Conservation (phyloP, 2,329 filamentous ascomycete species). For the Aureobasidium sp. region DNA sequence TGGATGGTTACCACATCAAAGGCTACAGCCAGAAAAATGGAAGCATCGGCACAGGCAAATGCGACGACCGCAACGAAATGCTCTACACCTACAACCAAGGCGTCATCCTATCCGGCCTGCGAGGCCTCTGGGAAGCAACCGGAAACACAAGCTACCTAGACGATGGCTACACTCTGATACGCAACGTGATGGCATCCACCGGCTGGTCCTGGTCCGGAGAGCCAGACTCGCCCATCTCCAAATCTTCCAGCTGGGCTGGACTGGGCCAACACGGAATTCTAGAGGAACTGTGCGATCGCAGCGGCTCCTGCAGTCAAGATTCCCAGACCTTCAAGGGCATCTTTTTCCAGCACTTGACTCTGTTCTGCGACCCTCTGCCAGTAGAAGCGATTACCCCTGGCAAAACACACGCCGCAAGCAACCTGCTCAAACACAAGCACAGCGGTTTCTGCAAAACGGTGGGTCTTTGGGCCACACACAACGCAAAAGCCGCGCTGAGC, state of each 20-base stretch:
- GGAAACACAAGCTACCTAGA: constrained; percentile 60
- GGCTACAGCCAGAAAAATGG: constrained; percentile 43
- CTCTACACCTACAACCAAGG: constrained; percentile 96
- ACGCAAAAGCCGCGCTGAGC: constrained; percentile 60
- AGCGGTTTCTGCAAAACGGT: constrained; percentile 55
- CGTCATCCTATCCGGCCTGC: constrained; percentile 71
- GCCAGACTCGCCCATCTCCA: background rate
- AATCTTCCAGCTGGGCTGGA: constrained; percentile 51
- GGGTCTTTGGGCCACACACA: constrained; percentile 62
- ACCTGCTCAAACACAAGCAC: constrained; percentile 38
- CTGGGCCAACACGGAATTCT: constrained; percentile 70
- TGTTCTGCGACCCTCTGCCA: constrained; percentile 64
- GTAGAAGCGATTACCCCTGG: constrained; percentile 33
- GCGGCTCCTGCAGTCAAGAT: constrained; percentile 68
- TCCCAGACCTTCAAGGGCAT: constrained; percentile 89
- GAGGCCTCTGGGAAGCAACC: constrained; percentile 71
- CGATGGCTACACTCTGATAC: constrained; percentile 71
- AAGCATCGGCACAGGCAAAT: constrained; percentile 58
- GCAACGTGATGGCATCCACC: constrained; percentile 65
- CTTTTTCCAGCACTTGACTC: constrained; percentile 78
- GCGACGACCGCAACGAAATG: constrained; percentile 75
- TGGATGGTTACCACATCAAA: constrained; percentile 83
- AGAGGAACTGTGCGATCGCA: constrained; percentile 72
- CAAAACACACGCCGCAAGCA: constrained; percentile 32
- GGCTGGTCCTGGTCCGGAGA: constrained; percentile 52